A percentile compares a stretch with the other conserved stretches of the same genome.
Conservation (phyloP, 2,329 filamentous ascomycete species). For the Colletotrichum kahawae region DNA sequence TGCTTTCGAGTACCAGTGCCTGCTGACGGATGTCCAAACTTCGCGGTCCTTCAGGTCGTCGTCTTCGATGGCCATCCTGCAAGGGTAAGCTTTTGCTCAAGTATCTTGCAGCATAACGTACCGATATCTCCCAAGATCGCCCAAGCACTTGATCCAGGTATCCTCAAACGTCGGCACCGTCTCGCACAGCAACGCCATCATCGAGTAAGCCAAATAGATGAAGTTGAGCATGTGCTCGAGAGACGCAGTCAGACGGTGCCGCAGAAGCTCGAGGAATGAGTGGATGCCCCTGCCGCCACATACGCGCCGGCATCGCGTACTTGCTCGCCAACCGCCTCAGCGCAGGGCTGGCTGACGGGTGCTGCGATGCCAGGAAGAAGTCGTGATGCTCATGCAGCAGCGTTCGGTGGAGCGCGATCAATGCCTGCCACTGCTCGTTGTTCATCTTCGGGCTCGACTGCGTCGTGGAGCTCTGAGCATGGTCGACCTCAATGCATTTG, state of each 20-base stretch:
- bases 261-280: slow-evolving; percentile 77
- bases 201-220: slow-evolving; percentile 86
- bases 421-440: slow-evolving; percentile 79
- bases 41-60: slow-evolving; percentile 77
- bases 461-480: slow-evolving; percentile 55
- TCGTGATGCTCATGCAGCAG: slow-evolving; percentile 83
- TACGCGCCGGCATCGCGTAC: slow-evolving; percentile 88
- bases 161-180: slow-evolving; percentile 83
- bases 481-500: slow-evolving; percentile 85
- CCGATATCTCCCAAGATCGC: slow-evolving; percentile 79
- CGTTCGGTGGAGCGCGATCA: slow-evolving; percentile 82
- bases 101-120: slow-evolving; percentile 13
- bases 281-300: slow-evolving; percentile 97
- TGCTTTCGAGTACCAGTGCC: slow-evolving; percentile 84
- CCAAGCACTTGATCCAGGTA: slow-evolving; percentile 92
- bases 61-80: slow-evolving; percentile 84
- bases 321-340: slow-evolving; percentile 75
- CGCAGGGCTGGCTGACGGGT: slow-evolving; percentile 75
- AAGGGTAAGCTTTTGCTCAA: background rate
- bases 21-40: slow-evolving; percentile 79
- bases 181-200: slow-evolving; percentile 86
- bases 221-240: slow-evolving; percentile 91
- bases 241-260: slow-evolving; percentile 75
- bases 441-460: slow-evolving; percentile 51
- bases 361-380: slow-evolving; percentile 86